Evolutionary conservation across 148 eudicot species (phyloP).

Genomic region (Vaccinium myrtillus): DNA sequence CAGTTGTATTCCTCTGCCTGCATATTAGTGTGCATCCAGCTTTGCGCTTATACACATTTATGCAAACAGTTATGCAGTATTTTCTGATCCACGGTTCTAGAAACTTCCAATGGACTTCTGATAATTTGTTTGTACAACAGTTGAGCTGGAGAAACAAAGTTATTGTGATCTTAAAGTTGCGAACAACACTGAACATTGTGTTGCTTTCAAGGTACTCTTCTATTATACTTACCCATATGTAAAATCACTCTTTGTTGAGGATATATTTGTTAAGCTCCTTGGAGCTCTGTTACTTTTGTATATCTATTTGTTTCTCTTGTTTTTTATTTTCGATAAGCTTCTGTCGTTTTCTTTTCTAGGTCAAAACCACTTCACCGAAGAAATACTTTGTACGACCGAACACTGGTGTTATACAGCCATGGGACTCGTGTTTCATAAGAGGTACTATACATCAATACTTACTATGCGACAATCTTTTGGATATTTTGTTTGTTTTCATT

Average conservation of each 20-base stretch:
- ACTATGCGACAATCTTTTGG: not conserved
- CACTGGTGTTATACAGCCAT: constrained; percentile 83
- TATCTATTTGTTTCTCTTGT: not conserved
- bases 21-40: not conserved
- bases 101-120: constrained; percentile 6
- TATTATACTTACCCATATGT: not conserved
- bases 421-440: constrained; percentile 83
- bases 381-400: constrained; percentile 92
- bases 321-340: not conserved
- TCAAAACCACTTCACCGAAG: constrained; percentile 93
- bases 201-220: constrained; percentile 89
- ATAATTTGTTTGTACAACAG: constrained; percentile 30
- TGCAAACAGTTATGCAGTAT: not conserved
- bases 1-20: not conserved
- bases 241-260: not conserved
- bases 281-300: constrained; percentile 1
- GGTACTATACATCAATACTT: constrained; percentile 38
- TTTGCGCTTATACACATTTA: not conserved
- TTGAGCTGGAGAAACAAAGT: constrained; percentile 89
- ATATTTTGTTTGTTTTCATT: constrained; percentile 12
- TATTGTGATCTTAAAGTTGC: constrained; percentile 81
- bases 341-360: constrained; percentile 37
- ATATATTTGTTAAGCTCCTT: not conserved
- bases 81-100: constrained; percentile 7
- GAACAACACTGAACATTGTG: constrained; percentile 70